Conservation (phyloP, 441 rosid species). For the Raphanus hybrid region DNA sequence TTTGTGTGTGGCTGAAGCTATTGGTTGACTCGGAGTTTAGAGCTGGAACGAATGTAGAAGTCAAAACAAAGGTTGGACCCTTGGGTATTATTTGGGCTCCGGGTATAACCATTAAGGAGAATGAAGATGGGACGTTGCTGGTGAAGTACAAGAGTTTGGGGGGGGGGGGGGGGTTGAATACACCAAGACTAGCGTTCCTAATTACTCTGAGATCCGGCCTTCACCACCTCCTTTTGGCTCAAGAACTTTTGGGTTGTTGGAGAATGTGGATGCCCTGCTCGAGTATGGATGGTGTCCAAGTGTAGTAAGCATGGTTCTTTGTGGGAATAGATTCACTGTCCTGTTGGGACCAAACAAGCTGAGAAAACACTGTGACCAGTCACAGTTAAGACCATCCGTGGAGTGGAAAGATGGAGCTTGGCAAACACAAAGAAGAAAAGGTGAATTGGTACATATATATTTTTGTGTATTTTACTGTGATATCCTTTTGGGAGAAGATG, state of each 20-base stretch:
- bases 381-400: no score
- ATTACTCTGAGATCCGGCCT: constrained; percentile 50
- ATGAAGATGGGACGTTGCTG: constrained; percentile 45
- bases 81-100: constrained; percentile 59
- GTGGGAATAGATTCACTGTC: constrained; percentile 52
- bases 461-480: no score
- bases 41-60: constrained; percentile 59
- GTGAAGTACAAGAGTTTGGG: constrained; percentile 47
- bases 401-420: no score
- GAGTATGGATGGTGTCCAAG: constrained; percentile 63
- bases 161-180: constrained; percentile 31
- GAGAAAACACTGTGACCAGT: no score
- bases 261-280: constrained; percentile 52
- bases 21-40: constrained; percentile 51
- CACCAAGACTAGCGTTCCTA: constrained; percentile 33
- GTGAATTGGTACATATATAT: no score
- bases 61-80: constrained; percentile 29
- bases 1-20: neutral
- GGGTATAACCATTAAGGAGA: constrained; percentile 55
- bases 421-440: no score
- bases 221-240: constrained; percentile 47
- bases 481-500: no score
- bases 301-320: constrained; percentile 52
- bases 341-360: neutral
- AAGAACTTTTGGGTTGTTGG: constrained; percentile 51